Evolutionary conservation across 2,329 filamentous ascomycete genomes (phyloP), one percentile per base, ranked within the genome.

Genomic region (Venturia nashicola): DNA sequence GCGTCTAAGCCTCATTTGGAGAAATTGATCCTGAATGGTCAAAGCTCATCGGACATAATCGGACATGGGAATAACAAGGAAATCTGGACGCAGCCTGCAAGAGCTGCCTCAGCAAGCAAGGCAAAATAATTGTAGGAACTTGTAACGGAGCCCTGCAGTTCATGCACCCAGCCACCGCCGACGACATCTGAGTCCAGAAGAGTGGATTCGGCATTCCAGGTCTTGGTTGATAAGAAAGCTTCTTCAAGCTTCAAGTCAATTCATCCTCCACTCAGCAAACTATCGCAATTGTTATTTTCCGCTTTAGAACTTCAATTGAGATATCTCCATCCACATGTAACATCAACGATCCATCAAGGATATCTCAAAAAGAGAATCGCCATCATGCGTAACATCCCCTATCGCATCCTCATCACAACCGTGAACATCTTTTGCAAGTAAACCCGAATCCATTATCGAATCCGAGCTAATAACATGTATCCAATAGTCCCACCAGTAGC

Each of bases 321-420:
- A 2, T 32, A 4, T 2, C 16, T 9, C 18, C 27, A 18, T 34
- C 12, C 23, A 34, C 27, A 57, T 57, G 51, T 14, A 34, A 57
- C 7, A 57, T 14, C 23, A 54, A 54, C 48, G 32, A 16, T 32
- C 20, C 2, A 54, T 12, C 51, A 39, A 57, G 20, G 11, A 3
- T 12, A 34, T 11, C 27, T 36, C 32, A 36, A 57, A 9, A 9
- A 27, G 11, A 48, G 9, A 34, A 57, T 14, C 48, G 59, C 42
- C 18, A 60, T 16, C 36, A 60, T 60, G 59, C 59, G 59, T 43
- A 60, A 60, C 42, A 64, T 66, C 39, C 62, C 63, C 54, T 65
- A 66, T 51, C 65, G 65, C 39, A 36, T 65, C 59, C 55, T 61
- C 61, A 66, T 66, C 48, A 65, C 61, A 27, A 61, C 65, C 48